Conservation (phyloP, 345 rosid species). For the Hirschfeldia incana region DNA sequence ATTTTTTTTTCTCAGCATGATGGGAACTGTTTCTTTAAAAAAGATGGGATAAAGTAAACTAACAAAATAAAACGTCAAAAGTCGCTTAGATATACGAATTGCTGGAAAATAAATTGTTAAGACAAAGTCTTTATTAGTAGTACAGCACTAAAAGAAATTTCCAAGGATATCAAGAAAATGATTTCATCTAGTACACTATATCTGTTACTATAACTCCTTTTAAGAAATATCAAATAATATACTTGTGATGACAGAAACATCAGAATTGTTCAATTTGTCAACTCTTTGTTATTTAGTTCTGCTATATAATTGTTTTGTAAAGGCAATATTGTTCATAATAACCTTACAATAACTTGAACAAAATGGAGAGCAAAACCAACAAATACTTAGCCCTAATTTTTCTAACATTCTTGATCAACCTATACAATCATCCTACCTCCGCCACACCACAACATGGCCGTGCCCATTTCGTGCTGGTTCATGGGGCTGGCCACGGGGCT, state of each 20-base stretch:
- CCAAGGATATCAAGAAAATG: neutral
- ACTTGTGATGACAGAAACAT: constrained; percentile 21
- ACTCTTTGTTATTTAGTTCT: constrained; percentile 2
- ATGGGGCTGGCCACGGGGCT: constrained; percentile 27
- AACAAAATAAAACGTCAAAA: neutral
- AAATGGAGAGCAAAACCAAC: constrained; percentile 20
- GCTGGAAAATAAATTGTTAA: neutral
- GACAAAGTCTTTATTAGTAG: constrained; percentile 3
- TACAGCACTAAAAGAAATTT: neutral
- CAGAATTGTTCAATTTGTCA: constrained; percentile 28
- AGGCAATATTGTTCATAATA: constrained; percentile 16
- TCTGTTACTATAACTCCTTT: constrained; percentile 12
- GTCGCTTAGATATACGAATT: neutral
- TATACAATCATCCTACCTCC: neutral
- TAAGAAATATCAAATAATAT: constrained; percentile 3
- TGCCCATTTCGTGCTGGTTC: constrained; percentile 24
- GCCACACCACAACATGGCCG: neutral
- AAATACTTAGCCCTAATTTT: constrained; percentile 8
- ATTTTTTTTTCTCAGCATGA: constrained; percentile 5
- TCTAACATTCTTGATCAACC: constrained; percentile 13
- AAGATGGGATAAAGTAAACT: neutral
- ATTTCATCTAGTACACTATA: constrained; percentile 7
- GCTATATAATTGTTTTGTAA: constrained; percentile 1
- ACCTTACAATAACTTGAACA: neutral
- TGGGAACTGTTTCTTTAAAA: neutral